These are phyloP conservation scores for Chlorella sorokiniana DNA, from an alignment of 139 green algal species.

Conservation along the genomic window DNA sequence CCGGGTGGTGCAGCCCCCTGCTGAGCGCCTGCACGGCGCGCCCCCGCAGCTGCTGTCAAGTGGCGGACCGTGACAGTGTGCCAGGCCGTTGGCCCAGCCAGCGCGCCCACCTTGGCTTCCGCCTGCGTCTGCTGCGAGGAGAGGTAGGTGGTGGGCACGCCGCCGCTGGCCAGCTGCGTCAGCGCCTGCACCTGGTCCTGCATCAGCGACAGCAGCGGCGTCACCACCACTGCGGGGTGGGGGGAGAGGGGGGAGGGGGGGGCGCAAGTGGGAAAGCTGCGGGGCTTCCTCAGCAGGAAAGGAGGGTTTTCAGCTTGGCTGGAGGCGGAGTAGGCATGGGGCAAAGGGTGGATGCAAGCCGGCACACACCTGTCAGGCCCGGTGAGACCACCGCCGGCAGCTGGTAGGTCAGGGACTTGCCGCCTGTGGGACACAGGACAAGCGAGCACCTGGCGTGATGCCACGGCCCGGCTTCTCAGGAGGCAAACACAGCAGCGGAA, in stretches of 20 bases:
- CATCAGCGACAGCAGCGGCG: slow-evolving; percentile 94
- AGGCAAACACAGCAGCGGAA: background rate
- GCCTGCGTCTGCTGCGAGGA: slow-evolving; percentile 66
- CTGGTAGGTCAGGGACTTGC: slow-evolving; percentile 90
- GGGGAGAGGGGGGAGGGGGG: slow-evolving; percentile 51
- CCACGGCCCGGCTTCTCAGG: background rate
- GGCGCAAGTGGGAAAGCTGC: background rate
- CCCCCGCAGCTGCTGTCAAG: too few relatives aligned
- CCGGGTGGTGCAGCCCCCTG: too few relatives aligned
- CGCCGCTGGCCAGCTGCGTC: slow-evolving; percentile 48
- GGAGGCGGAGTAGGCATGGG: too few relatives aligned
- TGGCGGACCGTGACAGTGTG: too few relatives aligned
- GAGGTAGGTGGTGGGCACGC: slow-evolving; percentile 81
- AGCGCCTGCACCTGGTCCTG: slow-evolving; percentile 68
- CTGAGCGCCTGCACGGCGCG: too few relatives aligned
- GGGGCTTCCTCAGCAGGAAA: background rate
- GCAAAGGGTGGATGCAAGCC: background rate
- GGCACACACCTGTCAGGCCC: slow-evolving; percentile 13
- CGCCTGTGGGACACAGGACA: slow-evolving; percentile 91
- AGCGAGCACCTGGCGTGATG: slow-evolving; percentile 43
- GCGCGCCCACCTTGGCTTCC: slow-evolving; percentile 40
- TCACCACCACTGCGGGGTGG: slow-evolving; percentile 85
- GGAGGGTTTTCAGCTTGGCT: background rate
- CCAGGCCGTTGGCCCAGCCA: too few relatives aligned
- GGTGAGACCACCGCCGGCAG: slow-evolving; percentile 33